Conservation (phyloP, 1,284 basidiomycete genomes). For the Apiotrichum sp. region DNA sequence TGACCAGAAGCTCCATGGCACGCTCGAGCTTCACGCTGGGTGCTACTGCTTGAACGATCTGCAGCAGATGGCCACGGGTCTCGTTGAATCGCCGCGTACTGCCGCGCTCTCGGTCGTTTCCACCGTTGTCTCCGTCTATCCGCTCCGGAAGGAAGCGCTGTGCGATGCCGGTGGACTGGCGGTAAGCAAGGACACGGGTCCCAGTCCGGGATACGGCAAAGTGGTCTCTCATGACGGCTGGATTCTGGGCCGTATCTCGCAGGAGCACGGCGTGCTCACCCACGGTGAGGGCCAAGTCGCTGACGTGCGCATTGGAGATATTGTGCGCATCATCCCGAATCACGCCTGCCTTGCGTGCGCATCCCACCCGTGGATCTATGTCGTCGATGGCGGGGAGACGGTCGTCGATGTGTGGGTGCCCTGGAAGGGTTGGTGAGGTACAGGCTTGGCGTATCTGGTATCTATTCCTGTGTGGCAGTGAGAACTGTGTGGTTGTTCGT, state of each 20-base stretch:
- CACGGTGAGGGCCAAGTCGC: conserved; percentile 7
- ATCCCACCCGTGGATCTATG: conserved; percentile 71
- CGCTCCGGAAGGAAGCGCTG: conserved; percentile 55
- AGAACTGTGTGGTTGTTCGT: too few relatives aligned
- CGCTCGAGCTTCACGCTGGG: conserved; percentile 68
- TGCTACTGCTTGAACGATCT: conserved; percentile 76
- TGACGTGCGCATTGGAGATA: conserved; percentile 55
- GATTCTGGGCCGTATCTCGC: conserved; percentile 65
- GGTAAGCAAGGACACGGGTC: conserved; percentile 77
- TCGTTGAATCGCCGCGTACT: conserved; percentile 50
- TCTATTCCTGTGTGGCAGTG: too few relatives aligned
- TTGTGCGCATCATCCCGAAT: conserved; percentile 42
- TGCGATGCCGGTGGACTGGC: conserved; percentile 77
- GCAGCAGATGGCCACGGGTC: conserved; percentile 69
- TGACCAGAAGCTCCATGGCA: conserved; percentile 50
- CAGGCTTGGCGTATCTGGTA: too few relatives aligned
- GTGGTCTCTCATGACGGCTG: conserved; percentile 60
- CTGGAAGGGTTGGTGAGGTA: conserved; percentile 90
- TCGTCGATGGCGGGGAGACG: conserved; percentile 59
- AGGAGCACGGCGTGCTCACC: conserved; percentile 70
- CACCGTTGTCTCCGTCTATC: conserved; percentile 70
- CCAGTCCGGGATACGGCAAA: conserved; percentile 62
- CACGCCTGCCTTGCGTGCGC: conserved; percentile 66
- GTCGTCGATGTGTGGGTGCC: conserved; percentile 82
- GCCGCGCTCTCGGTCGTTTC: conserved; percentile 61